Conservation (phyloP, 495 filamentous ascomycete species). For the Daldinia decipiens region DNA sequence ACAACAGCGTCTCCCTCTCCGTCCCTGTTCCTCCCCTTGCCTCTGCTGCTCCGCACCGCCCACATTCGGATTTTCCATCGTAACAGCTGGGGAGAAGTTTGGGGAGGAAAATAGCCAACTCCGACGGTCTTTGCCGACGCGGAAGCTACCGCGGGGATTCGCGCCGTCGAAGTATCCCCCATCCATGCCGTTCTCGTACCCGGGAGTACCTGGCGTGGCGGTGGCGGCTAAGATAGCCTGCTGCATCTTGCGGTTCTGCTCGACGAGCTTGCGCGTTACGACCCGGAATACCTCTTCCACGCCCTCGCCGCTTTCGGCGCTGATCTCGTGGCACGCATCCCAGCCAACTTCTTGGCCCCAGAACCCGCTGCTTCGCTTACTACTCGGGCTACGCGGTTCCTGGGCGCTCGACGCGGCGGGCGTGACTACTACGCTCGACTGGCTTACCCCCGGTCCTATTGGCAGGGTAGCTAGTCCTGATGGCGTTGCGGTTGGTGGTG, state of each 20-base stretch:
- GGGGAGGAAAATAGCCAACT: constrained; percentile 68
- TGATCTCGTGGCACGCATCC: constrained; percentile 98
- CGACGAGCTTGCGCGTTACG: constrained; percentile 92
- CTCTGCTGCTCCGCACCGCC: constrained; percentile 46
- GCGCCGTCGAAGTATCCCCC: constrained; percentile 57
- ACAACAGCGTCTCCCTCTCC: constrained; percentile 61
- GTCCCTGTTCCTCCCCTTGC: constrained; percentile 42
- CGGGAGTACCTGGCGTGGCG: constrained; percentile 51
- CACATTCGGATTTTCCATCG: constrained; percentile 52
- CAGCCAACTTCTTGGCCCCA: constrained; percentile 93
- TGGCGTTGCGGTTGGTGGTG: constrained; percentile 68
- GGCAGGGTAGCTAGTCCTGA: constrained; percentile 41
- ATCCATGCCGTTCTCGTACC: constrained; percentile 39
- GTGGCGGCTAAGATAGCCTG: constrained; percentile 61
- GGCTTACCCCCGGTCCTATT: constrained; percentile 29
- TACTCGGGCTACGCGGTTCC: constrained; percentile 71
- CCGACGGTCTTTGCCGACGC: constrained; percentile 68
- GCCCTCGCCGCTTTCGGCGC: constrained; percentile 91
- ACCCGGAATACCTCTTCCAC: constrained; percentile 98
- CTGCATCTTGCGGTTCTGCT: constrained; percentile 80
- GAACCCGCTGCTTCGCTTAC: constrained; percentile 83
- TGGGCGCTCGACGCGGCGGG: constrained; percentile 44
- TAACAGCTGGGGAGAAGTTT: constrained; percentile 63
- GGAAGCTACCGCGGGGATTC: constrained; percentile 65
- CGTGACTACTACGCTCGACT: constrained; percentile 37